Evolutionary conservation across 208 protist genomes (phyloP), one percentile per base, ranked within the genome.

Genomic region (Leishmania arabica): DNA sequence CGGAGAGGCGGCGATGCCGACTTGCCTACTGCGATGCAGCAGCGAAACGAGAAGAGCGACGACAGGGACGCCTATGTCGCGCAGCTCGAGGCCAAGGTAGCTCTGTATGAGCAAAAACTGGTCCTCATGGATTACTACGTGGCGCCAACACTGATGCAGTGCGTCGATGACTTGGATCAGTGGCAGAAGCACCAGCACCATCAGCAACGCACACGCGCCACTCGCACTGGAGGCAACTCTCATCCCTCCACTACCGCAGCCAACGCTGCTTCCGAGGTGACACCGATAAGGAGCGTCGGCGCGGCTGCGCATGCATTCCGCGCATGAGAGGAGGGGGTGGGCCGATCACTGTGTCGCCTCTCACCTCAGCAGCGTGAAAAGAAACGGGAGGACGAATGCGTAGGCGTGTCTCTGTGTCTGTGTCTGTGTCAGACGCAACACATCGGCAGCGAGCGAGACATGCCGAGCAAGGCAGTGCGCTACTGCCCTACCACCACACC

Each of bases 81-180:
- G 37, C 78, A 75, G 73, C 77, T 92, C 45, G 73, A 83, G 37
- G n/a, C 78, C 47, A 75, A 60, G 31, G 31, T 88, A 17, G 77
- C 82, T 21, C 80, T 87, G 40, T 89, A 85, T 75, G 86, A 92
- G 71, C 71, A 82, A 37, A 86, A 80, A 75, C 78, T 89, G 60
- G 73, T 60, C 3, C 80, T 89, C 60, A 82, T 92, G 81, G 83
- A 87, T 49, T 47, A 85, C 45, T 85, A 84, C 45, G 68, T 92
- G 49, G 84, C 84, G 51, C 88, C 86, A 66, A 79, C 58, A 53
- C 27, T 92, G 21, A 64, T 72, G 40, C 79, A 80, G 4, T 86
- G 79, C 40, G 86, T 84, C 58, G 79, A 83, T 24, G 78, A 88
- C 45, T 69, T 89, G 27, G 84, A 92, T 53, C 37, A 74, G 34